Evolutionary conservation across 352 stramenopile species (phyloP).

Genomic region (Phytophthora pseudosyringae): DNA sequence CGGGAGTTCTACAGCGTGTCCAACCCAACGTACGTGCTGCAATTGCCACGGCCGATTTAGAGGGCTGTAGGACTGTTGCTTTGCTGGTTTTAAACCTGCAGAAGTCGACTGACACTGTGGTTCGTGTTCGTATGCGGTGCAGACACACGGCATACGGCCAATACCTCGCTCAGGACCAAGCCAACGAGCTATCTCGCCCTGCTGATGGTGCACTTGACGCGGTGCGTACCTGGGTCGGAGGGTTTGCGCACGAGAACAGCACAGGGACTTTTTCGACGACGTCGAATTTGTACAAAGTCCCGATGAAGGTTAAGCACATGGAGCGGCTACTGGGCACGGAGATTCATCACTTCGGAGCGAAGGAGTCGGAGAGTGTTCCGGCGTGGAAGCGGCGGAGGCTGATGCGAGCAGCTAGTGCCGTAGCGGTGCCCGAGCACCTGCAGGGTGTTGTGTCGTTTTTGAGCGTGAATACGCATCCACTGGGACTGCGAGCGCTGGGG

Average conservation of each 20-base stretch:
- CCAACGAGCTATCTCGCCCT: slow-evolving; percentile 51
- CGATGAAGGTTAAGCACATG: slow-evolving; percentile 50
- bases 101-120: not conserved
- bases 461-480: slow-evolving; percentile 71
- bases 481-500: slow-evolving; percentile 56
- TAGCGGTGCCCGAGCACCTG: slow-evolving; percentile 52
- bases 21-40: slow-evolving; percentile 54
- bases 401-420: slow-evolving; percentile 41
- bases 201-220: slow-evolving; percentile 50
- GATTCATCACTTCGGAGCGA: slow-evolving; percentile 52
- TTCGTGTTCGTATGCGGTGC: slow-evolving; percentile 3
- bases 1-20: slow-evolving; percentile 58
- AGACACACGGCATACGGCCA: slow-evolving; percentile 63
- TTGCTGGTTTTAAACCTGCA: not conserved
- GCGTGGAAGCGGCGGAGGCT: slow-evolving; percentile 36
- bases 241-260: slow-evolving; percentile 21
- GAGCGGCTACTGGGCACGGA: slow-evolving; percentile 60
- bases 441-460: slow-evolving; percentile 61
- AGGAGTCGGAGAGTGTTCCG: not conserved
- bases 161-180: slow-evolving; percentile 52
- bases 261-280: slow-evolving; percentile 45
- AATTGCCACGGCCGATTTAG: slow-evolving; percentile 3
- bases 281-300: slow-evolving; percentile 52
- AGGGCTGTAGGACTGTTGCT: too few species aligned
- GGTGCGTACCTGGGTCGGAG: slow-evolving; percentile 54